phyloP scores from a whole-genome alignment of 225 moss, liverwort and hornwort species.

The Marchantia paleacea region DNA sequence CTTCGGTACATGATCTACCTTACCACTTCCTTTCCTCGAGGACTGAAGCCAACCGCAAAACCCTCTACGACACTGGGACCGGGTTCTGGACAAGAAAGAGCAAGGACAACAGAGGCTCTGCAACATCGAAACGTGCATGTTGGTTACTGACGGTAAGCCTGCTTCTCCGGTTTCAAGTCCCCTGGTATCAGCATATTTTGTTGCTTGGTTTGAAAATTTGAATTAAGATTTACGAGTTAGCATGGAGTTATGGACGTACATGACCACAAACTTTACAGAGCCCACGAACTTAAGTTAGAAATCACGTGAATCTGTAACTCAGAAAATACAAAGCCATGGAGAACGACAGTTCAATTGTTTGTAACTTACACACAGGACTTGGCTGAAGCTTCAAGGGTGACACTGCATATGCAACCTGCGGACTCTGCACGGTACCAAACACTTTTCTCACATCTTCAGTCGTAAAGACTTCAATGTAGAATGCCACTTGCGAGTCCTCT shows the following conservation, averaged over 20 bases:
- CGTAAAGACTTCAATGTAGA: not conserved
- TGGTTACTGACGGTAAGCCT: no score
- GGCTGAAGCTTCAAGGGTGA: slow-evolving; percentile 23
- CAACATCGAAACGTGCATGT: not conserved
- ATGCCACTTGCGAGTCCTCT: no score
- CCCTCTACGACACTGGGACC: slow-evolving; percentile 67
- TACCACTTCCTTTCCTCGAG: slow-evolving; percentile 96
- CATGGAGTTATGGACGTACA: no score
- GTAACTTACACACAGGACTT: slow-evolving; percentile 61
- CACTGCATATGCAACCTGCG: slow-evolving; percentile 72
- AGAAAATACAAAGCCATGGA: not conserved
- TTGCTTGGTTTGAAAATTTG: not conserved
- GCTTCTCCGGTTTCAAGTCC: not conserved
- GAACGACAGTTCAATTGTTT: no score
- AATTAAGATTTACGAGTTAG: not conserved
- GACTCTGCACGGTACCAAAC: slow-evolving; percentile 48
- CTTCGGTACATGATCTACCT: slow-evolving; percentile 13
- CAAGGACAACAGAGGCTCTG: slow-evolving; percentile 52
- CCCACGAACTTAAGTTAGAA: no score
- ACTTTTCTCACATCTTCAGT: not conserved
- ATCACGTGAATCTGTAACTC: slow-evolving; percentile 7
- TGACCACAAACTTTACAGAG: no score
- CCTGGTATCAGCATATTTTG: not conserved
- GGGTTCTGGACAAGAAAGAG: slow-evolving; percentile 50
- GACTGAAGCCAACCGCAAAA: slow-evolving; percentile 79